Evolutionary conservation across 108 stramenopile species (phyloP), one percentile per base, ranked within the genome.

Genomic region (Nannochloropsis gaditana): DNA sequence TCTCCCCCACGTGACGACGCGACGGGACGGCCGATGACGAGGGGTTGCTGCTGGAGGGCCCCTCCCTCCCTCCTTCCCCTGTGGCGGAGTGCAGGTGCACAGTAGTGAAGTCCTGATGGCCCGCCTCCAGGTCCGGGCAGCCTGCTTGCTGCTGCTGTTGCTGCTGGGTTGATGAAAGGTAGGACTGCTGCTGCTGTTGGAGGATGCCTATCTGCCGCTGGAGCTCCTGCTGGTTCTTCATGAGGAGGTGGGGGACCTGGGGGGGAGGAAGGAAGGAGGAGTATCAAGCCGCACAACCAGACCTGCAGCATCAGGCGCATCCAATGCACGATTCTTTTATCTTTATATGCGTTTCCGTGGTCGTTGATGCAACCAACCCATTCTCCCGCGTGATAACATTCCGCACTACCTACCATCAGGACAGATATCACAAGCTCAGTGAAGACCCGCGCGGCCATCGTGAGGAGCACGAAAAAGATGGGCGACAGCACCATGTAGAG

Each of bases 71-170:
- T 6, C 59, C 59, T n/a, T n/a, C 59, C n/a, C 59, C 59, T 5
- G 47, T 50, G 15, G 3, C 6, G 15, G 59, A 73, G n/a, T 73
- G 15, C 19, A 73, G 59, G 8, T 73, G 59, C 19, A 73, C 59
- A 6, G 59, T 73, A 8, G 59, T 73, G 2, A 73, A 73, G 59
- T 73, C 59, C 19, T 73, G 59, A n/a, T n/a, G 59, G 15, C 59
- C 59, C n/a, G 19, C 6, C 59, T 73, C 59, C 2, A 73, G 8
- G 59, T 73, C 59, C 15, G 59, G 59, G 8, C 59, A 73, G 59
- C 59, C 59, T 73, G 59, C 59, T n/a, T 73, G 59, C 59, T 73
- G 59, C 59, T 73, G 59, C 59, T 73, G 59, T n/a, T 73, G 59
- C 8, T 73, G 59, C 59, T 73, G 59, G 31, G 31, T 31, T 31